Evolutionary conservation across 2,329 filamentous ascomycete genomes (phyloP).

Genomic region (Escovopsis weberi): DNA sequence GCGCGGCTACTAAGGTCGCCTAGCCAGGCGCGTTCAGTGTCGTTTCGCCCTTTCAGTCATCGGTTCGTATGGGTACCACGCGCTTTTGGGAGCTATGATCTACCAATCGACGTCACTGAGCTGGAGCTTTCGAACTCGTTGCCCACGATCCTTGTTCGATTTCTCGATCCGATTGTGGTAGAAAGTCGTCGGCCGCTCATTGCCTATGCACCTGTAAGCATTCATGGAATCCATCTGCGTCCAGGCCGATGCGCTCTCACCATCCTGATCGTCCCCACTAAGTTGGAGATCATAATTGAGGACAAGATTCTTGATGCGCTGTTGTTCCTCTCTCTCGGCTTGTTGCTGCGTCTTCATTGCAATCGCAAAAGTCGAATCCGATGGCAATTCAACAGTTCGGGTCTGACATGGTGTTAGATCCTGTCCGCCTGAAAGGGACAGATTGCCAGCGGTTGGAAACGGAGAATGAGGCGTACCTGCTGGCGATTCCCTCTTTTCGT

Average conservation of each 20-base stretch:
- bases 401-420: constrained; percentile 40
- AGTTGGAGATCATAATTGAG: constrained; percentile 91
- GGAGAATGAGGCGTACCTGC: constrained; percentile 44
- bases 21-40: too few relatives aligned
- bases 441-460: not conserved
- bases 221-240: constrained; percentile 15
- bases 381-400: constrained; percentile 74
- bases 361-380: constrained; percentile 86
- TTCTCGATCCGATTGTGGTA: constrained; percentile 43
- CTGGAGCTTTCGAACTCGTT: constrained; percentile 80
- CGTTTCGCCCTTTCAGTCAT: too few relatives aligned
- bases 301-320: constrained; percentile 95
- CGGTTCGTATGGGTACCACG: too few relatives aligned
- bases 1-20: too few relatives aligned
- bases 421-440: not conserved
- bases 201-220: constrained; percentile 36
- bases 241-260: constrained; percentile 36
- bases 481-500: constrained; percentile 94
- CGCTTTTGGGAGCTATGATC: not conserved
- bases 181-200: constrained; percentile 33
- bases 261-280: constrained; percentile 61
- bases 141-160: constrained; percentile 49
- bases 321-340: constrained; percentile 89
- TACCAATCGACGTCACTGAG: constrained; percentile 98
- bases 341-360: constrained; percentile 94